Percentiles rank a stretch among this genome's conserved stretches.
Evolutionary conservation across 441 rosid genomes (phyloP).

Genomic region (Pelargonium fulgidum): DNA sequence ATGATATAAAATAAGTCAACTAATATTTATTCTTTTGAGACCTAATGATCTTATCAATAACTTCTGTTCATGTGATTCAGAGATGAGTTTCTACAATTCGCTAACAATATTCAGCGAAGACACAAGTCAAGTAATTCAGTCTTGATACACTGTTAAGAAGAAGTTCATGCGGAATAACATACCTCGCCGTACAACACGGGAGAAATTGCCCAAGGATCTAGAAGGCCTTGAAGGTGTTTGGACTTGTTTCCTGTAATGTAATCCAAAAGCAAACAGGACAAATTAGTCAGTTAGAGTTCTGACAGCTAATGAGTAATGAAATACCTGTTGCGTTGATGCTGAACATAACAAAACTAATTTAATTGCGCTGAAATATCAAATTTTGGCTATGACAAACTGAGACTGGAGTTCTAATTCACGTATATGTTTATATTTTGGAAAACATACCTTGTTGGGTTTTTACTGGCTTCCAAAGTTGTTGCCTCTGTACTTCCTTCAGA

Average conservation of each 20-base stretch:
- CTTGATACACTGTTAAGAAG: background rate
- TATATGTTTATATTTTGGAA: background rate
- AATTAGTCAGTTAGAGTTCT: background rate
- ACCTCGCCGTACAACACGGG: slow-evolving; percentile 77
- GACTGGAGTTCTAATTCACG: too few species aligned
- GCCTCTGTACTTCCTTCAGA: slow-evolving; percentile 59
- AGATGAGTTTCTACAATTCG: too few species aligned
- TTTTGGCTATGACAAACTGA: background rate
- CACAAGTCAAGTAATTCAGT: background rate
- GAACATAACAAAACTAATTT: background rate
- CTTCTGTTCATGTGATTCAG: too few species aligned
- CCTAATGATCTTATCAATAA: too few species aligned
- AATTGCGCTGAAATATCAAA: background rate
- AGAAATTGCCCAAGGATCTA: slow-evolving; percentile 71
- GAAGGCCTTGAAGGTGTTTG: slow-evolving; percentile 70
- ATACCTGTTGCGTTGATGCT: background rate
- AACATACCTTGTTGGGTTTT: slow-evolving; percentile 82
- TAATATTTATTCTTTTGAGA: background rate
- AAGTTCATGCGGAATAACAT: slow-evolving; percentile 7
- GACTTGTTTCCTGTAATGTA: slow-evolving; percentile 62
- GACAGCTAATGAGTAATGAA: too few species aligned
- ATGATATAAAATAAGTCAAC: background rate
- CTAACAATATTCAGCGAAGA: background rate
- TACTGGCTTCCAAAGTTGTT: slow-evolving; percentile 83
- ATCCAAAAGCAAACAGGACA: slow-evolving; percentile 8